Evolutionary conservation across 805 yeast genomes (phyloP), one percentile per base, ranked within the genome.

Genomic region (Suhomyces emberorum): DNA sequence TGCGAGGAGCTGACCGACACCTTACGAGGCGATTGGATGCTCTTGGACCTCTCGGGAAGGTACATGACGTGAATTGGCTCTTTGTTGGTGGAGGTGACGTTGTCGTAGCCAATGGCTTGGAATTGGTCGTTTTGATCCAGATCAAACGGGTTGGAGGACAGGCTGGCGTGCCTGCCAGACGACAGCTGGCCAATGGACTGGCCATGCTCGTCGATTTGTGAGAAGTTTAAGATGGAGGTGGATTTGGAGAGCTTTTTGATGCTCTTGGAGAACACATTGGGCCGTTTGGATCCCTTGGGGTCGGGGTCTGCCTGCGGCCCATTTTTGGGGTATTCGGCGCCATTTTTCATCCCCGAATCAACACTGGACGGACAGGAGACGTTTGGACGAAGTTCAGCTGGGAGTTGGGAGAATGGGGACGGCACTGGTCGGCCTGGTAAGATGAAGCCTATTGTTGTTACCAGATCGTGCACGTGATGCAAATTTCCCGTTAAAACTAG

Each of bases 101-200:
- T 39, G n/a, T 59, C 61, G 37, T 64, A 64, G 20, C 65, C 59
- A 17, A 66, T 55, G 12, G 72, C 66, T 29, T 61, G 69, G 44
- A 65, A 65, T n/a, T 28, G 25, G 11, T 46, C 54, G 14, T 30
- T 16, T 4, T 31, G 27, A 19, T 22, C 32, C 18, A 11, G 10
- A 24, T 25, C 22, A 10, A 35, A 17, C 2, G 39, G 32, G 4
- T 19, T 20, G 9, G 37, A 28, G 8, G 31, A 17, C 15, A n/a
- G 36, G 15, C 30, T 19, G 15, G 8, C 19, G 7, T 26, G 22
- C 8, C 30, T 26, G 14, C 20, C 15, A 20, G 24, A n/a, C 10
- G 30, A 19, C 7, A 19, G 7, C 11, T 15, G 39, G 26, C 16
- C 34, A 7, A 12, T 21, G 16, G 26, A 8, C 6, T 14, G 15